Percentiles rank a stretch among this genome's conserved stretches.
phyloP scores from a whole-genome alignment of 306 rosid genomes.

The Malus sylvestris region DNA sequence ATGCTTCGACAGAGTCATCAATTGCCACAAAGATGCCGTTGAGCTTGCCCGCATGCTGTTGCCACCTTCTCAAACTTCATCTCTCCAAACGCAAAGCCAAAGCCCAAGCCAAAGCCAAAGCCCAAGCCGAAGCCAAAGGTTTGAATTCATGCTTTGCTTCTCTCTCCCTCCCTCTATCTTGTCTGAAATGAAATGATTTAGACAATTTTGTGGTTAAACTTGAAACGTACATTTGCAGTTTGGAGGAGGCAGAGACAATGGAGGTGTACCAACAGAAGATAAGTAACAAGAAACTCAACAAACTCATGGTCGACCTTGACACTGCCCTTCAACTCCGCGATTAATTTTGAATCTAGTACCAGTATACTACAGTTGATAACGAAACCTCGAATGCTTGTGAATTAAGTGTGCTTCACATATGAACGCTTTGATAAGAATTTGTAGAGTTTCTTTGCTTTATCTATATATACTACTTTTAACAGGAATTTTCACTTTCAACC shows the following conservation, averaged over 20 bases:
- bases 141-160: not conserved
- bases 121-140: not conserved
- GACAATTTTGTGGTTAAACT: not conserved
- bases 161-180: not conserved
- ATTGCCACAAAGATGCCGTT: conserved; percentile 16
- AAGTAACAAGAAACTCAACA: conserved; percentile 25
- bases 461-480: no score
- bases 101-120: not conserved
- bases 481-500: not conserved
- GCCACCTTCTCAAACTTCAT: conserved; percentile 8
- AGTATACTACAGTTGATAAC: not conserved
- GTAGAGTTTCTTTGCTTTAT: not conserved
- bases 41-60: conserved; percentile 18
- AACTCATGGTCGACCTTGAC: conserved; percentile 16
- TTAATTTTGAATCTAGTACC: not conserved
- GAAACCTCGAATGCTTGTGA: not conserved
- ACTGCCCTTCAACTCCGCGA: not conserved
- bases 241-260: not conserved
- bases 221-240: not conserved
- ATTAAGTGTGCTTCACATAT: no score
- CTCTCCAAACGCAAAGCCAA: not conserved
- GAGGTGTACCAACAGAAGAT: conserved; percentile 16
- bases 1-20: conserved; percentile 28
- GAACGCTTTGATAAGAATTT: not conserved
- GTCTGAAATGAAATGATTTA: not conserved